phyloP scores from a whole-genome alignment of 2,329 filamentous ascomycete genomes.

The Ceratocystis alfenasii region DNA sequence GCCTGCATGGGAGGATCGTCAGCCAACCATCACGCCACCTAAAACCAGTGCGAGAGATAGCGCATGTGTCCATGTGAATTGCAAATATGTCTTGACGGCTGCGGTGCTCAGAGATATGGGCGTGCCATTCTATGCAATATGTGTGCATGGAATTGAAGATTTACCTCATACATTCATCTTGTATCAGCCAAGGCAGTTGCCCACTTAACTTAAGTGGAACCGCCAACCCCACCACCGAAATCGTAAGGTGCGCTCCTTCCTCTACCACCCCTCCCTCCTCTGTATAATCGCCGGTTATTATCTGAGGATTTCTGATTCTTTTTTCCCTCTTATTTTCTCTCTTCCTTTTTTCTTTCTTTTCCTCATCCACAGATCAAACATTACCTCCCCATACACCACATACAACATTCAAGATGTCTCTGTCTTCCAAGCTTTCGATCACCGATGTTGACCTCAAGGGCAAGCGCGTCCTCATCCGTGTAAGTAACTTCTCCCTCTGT shows the following conservation, averaged over 20 bases:
- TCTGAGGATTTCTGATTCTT: not conserved
- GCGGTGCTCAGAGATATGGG: not conserved
- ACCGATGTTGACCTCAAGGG: constrained; percentile 92
- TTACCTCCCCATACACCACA: constrained; percentile 23
- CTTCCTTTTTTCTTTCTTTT: constrained; percentile 23
- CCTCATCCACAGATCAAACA: constrained; percentile 24
- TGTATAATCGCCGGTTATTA: not conserved
- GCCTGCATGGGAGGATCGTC: constrained; percentile 12
- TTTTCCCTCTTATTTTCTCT: not conserved
- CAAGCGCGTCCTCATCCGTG: constrained; percentile 95
- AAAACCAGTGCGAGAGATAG: constrained; percentile 16
- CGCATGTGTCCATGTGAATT: not conserved
- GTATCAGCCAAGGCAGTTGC: not conserved
- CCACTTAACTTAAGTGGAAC: constrained; percentile 8
- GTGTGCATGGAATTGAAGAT: not conserved
- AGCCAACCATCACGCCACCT: constrained; percentile 26
- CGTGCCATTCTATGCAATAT: not conserved
- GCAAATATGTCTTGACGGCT: not conserved
- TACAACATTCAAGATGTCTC: constrained; percentile 61
- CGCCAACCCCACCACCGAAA: not conserved
- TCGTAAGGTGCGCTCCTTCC: constrained; percentile 7
- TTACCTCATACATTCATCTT: not conserved
- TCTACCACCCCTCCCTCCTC: not conserved
- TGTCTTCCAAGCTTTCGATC: constrained; percentile 96
- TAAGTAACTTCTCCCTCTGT: constrained; percentile 39